phyloP scores from a whole-genome alignment of 2,329 filamentous ascomycete species.

The Dactylellina leptospora region DNA sequence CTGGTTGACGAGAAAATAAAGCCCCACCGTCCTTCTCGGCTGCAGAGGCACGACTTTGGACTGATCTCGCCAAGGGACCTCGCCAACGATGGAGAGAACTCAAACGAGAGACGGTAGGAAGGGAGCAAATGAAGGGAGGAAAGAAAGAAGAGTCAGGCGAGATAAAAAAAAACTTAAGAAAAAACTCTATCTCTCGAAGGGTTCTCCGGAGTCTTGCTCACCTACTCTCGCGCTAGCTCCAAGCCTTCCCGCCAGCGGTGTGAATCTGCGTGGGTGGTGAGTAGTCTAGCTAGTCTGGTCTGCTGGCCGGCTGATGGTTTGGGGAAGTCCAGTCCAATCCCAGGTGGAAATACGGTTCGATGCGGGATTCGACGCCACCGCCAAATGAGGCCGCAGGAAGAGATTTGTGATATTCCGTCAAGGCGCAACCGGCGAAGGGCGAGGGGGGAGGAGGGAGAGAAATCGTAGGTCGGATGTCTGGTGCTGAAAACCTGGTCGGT shows the following conservation, averaged over 20 bases:
- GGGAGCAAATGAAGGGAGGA: neutral
- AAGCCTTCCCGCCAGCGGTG: slow-evolving; percentile 20
- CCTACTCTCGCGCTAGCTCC: slow-evolving; percentile 18
- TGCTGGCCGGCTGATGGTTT: too few relatives aligned
- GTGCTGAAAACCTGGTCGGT: too few relatives aligned
- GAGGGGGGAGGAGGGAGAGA: too few relatives aligned
- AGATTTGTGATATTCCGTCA: too few relatives aligned
- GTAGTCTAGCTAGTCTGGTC: too few relatives aligned
- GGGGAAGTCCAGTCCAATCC: slow-evolving; percentile 15
- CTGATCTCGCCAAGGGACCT: slow-evolving; percentile 1
- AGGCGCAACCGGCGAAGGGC: too few relatives aligned
- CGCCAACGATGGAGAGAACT: slow-evolving; percentile 1
- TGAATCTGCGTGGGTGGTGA: too few relatives aligned
- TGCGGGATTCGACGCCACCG: slow-evolving; percentile 7
- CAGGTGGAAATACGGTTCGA: slow-evolving; percentile 11
- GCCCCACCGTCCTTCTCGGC: neutral
- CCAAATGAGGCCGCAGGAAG: neutral
- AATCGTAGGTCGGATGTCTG: too few relatives aligned
- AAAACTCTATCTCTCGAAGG: too few relatives aligned
- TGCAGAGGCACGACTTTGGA: neutral
- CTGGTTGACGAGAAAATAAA: neutral
- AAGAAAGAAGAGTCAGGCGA: neutral
- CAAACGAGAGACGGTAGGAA: neutral
- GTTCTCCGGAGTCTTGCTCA: slow-evolving; percentile 20
- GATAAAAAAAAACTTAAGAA: neutral